phyloP scores from a whole-genome alignment of 495 filamentous ascomycete genomes.

The Penicillium parvum region DNA sequence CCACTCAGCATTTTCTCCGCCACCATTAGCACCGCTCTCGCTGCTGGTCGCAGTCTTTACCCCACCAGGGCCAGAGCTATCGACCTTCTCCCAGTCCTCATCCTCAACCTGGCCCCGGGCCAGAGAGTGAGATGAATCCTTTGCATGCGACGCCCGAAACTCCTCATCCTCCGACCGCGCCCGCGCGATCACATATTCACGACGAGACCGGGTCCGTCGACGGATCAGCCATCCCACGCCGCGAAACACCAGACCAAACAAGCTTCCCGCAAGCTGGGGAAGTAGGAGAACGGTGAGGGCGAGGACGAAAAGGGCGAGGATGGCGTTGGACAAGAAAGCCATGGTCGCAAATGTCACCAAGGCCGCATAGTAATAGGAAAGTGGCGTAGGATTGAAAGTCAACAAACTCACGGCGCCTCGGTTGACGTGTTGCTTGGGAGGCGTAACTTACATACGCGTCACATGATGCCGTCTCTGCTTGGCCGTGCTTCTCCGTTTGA shows the following conservation, averaged over 20 bases:
- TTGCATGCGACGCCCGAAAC: slow-evolving; percentile 36
- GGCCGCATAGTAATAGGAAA: slow-evolving; percentile 16
- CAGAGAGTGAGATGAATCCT: slow-evolving; percentile 16
- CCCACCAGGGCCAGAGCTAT: slow-evolving; percentile 48
- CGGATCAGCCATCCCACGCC: slow-evolving; percentile 61
- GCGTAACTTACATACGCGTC: slow-evolving; percentile 23
- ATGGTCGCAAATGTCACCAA: slow-evolving; percentile 25
- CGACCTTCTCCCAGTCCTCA: slow-evolving; percentile 74
- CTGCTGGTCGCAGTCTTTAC: slow-evolving; percentile 47
- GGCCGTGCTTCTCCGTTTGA: slow-evolving; percentile 3
- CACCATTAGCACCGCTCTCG: slow-evolving; percentile 24
- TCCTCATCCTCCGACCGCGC: slow-evolving; percentile 57
- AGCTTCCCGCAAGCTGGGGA: slow-evolving; percentile 31
- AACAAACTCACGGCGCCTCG: too few relatives aligned
- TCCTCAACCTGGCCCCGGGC: slow-evolving; percentile 42
- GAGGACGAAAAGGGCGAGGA: slow-evolving; percentile 32
- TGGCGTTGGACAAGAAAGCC: slow-evolving; percentile 34
- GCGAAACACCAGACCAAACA: slow-evolving; percentile 38
- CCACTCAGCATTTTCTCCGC: slow-evolving; percentile 50
- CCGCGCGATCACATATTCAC: slow-evolving; percentile 56
- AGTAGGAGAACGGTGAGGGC: slow-evolving; percentile 35
- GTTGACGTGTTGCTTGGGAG: slow-evolving; percentile 24
- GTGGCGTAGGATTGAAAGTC: slow-evolving; percentile 1
- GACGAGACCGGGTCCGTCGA: slow-evolving; percentile 60
- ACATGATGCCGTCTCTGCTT: slow-evolving; percentile 18